Base-by-base conservation (phyloP, 2,329 filamentous ascomycete genomes). In the Niveomyces coronatus region DNA sequence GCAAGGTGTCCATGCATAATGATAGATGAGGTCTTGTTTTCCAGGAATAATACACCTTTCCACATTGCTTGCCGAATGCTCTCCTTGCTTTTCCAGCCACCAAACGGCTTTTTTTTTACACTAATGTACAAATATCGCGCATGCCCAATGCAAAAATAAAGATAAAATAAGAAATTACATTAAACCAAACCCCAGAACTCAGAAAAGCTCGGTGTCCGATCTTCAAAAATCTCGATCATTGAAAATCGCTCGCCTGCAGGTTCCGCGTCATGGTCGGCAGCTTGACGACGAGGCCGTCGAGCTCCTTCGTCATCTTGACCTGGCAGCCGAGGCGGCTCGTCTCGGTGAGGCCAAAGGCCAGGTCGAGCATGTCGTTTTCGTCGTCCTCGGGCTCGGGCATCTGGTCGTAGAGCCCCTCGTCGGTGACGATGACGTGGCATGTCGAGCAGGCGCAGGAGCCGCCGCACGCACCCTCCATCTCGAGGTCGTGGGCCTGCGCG, bases 401-500 rank as follows among this genome's bases (percentile, higher is more conserved):
- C 61, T 74, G 76, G 48, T 89, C 82, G 63, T 82, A 89, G 60
- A 77, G 73, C 4, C 74, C 73, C 31, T 84, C 76, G 52, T 82
- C 77, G 42, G 75, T 62, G 26, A 94, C 83, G 45, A 94, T 87
- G 40, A 94, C 81, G 63, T 94, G 87, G 65, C 87, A 94, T 5
- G 87, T 94, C 41, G 84, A 91, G 65, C 87, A 94, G 39, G 87
- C 87, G 62, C 87, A 94, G 23, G 85, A 91, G 16, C 87, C 91
- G 49, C 91, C 91, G 55, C 91, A 98, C 10, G 91, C 91, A 44
- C 91, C 88, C 68, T 98, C 91, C 89, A 98, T 96, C 60, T 98
- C 91, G 29, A 98, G 68, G 54, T 96, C 89, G 60, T 96, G 76
- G 31, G 83, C 85, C 58, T 95, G 89, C 16, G 89, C 91, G 53